Conservation (phyloP, 2,329 filamentous ascomycete genomes). For the Fusarium odoratissimum region DNA sequence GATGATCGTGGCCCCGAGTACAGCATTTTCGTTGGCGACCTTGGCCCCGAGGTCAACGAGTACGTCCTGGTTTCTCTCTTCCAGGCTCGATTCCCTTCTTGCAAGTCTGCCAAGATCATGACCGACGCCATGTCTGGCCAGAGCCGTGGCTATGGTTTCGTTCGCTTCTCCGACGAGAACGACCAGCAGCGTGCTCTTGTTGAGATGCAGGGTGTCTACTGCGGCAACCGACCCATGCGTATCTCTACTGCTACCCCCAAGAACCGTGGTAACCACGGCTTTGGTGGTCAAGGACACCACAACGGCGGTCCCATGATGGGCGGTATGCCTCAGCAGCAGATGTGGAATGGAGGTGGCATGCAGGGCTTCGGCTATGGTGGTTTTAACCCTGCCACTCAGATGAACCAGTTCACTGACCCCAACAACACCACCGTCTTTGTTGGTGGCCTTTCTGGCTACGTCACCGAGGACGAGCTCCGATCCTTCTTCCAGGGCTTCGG, state of each 20-base stretch:
- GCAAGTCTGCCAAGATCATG: constrained; percentile 99
- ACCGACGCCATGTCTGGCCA: constrained; percentile 97
- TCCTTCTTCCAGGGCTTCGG: constrained; percentile 99
- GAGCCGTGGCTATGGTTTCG: constrained; percentile 97
- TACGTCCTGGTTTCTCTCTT: constrained; percentile 97
- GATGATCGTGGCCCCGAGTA: constrained; percentile 97
- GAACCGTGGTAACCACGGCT: constrained; percentile 70
- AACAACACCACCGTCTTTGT: constrained; percentile 99
- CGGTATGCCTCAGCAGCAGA: constrained; percentile 59
- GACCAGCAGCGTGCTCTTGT: constrained; percentile 96
- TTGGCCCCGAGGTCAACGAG: constrained; percentile 98
- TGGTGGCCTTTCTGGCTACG: constrained; percentile 94
- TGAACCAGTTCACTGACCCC: constrained; percentile 99
- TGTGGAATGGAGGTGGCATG: constrained; percentile 50
- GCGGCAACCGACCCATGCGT: constrained; percentile 97
- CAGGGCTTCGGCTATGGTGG: constrained; percentile 54
- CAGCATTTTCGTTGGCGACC: constrained; percentile 97
- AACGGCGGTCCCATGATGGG: constrained; percentile 60
- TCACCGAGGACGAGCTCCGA: constrained; percentile 98
- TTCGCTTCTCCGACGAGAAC: constrained; percentile 93
- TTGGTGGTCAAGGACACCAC: constrained; percentile 55
- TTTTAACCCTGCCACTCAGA: constrained; percentile 66
- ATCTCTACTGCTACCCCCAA: constrained; percentile 98
- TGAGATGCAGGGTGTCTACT: constrained; percentile 99
- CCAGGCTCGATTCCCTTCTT: constrained; percentile 94